Conservation (phyloP, 176 grass and related monocot genomes). For the Zea luxurians region DNA sequence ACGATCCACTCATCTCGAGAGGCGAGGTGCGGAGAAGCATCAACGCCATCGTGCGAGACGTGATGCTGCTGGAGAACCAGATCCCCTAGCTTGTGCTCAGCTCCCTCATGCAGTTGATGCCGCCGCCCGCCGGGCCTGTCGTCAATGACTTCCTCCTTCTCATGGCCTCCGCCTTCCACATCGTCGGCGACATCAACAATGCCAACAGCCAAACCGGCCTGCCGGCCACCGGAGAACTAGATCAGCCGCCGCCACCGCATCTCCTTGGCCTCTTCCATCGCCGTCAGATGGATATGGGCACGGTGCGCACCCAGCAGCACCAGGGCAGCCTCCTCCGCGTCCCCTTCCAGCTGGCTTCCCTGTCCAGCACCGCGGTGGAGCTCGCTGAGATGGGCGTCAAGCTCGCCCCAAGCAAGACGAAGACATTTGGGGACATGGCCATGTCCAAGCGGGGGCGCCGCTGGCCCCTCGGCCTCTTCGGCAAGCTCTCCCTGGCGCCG, state of each 20-base stretch:
- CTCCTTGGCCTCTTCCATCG: constrained; percentile 16
- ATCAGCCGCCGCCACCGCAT: background rate
- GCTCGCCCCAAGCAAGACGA: background rate
- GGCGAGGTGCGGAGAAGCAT: background rate
- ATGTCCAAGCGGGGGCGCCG: background rate
- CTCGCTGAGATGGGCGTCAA: constrained; percentile 9
- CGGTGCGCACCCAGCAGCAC: background rate
- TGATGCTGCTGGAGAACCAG: constrained; percentile 30
- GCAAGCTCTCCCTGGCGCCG: constrained; percentile 2
- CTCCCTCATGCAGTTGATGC: background rate
- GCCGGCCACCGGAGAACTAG: no score
- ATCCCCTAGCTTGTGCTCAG: constrained; percentile 4
- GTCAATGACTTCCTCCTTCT: background rate
- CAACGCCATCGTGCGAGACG: background rate
- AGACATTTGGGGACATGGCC: background rate
- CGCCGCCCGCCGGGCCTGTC: background rate
- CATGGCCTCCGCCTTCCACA: background rate
- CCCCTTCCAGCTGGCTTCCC: background rate
- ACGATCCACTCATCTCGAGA: background rate
- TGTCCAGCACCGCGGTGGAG: background rate
- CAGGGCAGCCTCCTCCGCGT: background rate
- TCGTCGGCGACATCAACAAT: background rate
- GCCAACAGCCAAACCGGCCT: no score
- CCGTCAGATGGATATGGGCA: background rate
- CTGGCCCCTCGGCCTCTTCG: no score